Conservation (phyloP, 768 basidiomycete species). For the Austroboletus festivus region DNA sequence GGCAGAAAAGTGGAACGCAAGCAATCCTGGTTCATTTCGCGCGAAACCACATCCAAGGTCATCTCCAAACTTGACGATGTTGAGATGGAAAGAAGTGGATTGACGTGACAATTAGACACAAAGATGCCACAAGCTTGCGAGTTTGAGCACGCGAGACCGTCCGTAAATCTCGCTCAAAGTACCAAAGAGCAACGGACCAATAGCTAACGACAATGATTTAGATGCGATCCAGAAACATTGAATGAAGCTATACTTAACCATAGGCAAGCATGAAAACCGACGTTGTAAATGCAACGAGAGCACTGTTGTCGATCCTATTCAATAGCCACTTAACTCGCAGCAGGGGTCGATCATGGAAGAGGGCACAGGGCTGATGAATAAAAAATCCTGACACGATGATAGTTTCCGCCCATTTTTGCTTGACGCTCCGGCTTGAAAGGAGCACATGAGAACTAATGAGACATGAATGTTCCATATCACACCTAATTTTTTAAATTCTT, state of each 20-base stretch:
- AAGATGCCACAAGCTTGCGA: slow-evolving; percentile 62
- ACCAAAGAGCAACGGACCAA: slow-evolving; percentile 43
- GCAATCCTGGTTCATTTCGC: slow-evolving; percentile 51
- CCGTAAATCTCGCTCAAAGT: slow-evolving; percentile 75
- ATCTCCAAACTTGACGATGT: slow-evolving; percentile 48
- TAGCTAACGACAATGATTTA: slow-evolving; percentile 1
- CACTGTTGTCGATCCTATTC: slow-evolving; percentile 50
- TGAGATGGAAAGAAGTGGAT: too few relatives aligned
- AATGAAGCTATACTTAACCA: slow-evolving; percentile 37
- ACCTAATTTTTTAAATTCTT: slow-evolving; percentile 57
- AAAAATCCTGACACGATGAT: slow-evolving; percentile 61
- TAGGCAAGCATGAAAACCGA: slow-evolving; percentile 62
- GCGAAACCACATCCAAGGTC: slow-evolving; percentile 65
- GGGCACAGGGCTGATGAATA: slow-evolving; percentile 65
- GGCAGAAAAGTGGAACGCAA: slow-evolving; percentile 65
- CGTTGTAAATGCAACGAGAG: slow-evolving; percentile 52
- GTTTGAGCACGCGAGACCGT: slow-evolving; percentile 57
- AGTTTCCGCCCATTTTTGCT: slow-evolving; percentile 62
- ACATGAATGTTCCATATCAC: background rate
- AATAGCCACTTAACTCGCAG: slow-evolving; percentile 44
- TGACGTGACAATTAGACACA: slow-evolving; percentile 35
- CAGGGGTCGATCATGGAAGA: slow-evolving; percentile 77
- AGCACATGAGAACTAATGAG: background rate
- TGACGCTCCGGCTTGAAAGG: slow-evolving; percentile 50
- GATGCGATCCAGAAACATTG: background rate